Evolutionary conservation across 2,329 filamentous ascomycete genomes (phyloP).

Genomic region (Penicillium sp.): DNA sequence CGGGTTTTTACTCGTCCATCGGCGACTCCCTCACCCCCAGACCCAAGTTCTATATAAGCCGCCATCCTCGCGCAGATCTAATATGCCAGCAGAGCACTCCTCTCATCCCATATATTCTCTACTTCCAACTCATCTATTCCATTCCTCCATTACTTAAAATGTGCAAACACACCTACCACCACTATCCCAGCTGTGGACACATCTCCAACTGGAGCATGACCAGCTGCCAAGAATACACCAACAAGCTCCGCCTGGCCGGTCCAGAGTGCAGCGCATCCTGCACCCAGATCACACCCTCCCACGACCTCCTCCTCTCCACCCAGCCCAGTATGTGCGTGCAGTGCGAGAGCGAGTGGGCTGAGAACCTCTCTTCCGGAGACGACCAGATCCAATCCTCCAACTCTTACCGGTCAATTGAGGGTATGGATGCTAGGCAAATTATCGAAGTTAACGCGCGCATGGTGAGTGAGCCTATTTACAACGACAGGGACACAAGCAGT

Average conservation of each 20-base stretch:
- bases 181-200: slow-evolving; percentile 30
- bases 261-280: slow-evolving; percentile 5
- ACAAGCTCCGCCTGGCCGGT: slow-evolving; percentile 15
- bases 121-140: background rate
- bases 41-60: background rate
- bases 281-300: slow-evolving; percentile 1
- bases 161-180: slow-evolving; percentile 31
- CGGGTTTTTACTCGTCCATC: background rate
- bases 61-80: background rate
- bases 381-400: background rate
- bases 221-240: slow-evolving; percentile 25
- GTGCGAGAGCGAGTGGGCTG: slow-evolving; percentile 14
- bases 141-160: slow-evolving; percentile 12
- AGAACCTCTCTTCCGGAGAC: background rate
- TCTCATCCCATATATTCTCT: background rate
- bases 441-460: slow-evolving; percentile 11
- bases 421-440: background rate
- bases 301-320: slow-evolving; percentile 12
- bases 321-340: slow-evolving; percentile 13
- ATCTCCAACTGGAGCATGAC: slow-evolving; percentile 28
- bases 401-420: slow-evolving; percentile 5
- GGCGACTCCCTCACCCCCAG: background rate
- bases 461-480: background rate
- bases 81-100: background rate
- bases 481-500: background rate